phyloP scores from a whole-genome alignment of 2,329 filamentous ascomycete genomes.

The Trichocomaceae sp. region DNA sequence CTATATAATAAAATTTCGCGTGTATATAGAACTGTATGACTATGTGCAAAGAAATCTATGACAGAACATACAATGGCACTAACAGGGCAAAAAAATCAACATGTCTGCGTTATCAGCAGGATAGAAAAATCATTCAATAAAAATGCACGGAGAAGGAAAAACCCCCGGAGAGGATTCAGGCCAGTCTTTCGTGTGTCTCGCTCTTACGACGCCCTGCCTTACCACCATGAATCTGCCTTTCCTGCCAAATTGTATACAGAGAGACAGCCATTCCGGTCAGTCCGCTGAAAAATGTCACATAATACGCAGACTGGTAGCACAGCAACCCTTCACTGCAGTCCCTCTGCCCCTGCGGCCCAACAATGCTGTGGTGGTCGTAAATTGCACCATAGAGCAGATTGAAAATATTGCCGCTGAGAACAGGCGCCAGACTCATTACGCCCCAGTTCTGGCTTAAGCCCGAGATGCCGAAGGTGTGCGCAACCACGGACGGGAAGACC shows the following conservation, averaged over 20 bases:
- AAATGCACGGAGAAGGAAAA: background rate
- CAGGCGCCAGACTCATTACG: constrained; percentile 82
- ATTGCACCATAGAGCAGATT: constrained; percentile 83
- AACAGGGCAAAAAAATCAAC: background rate
- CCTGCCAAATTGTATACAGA: constrained; percentile 48
- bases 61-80: background rate
- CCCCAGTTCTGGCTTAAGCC: constrained; percentile 95
- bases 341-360: constrained; percentile 62
- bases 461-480: constrained; percentile 83
- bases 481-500: constrained; percentile 81
- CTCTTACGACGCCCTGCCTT: constrained; percentile 18
- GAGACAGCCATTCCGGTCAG: constrained; percentile 62
- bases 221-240: constrained; percentile 25
- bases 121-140: background rate
- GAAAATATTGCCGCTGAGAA: constrained; percentile 83
- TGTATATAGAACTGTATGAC: background rate
- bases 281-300: constrained; percentile 67
- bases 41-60: background rate
- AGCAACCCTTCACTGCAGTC: constrained; percentile 69
- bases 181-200: constrained; percentile 28
- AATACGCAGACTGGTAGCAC: constrained; percentile 78
- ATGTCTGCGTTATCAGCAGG: too few species aligned
- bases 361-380: constrained; percentile 71
- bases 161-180: background rate
- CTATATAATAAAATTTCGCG: background rate